Evolutionary conservation across 2,329 filamentous ascomycete species (phyloP).

Genomic region (Aspergillus japonicus): DNA sequence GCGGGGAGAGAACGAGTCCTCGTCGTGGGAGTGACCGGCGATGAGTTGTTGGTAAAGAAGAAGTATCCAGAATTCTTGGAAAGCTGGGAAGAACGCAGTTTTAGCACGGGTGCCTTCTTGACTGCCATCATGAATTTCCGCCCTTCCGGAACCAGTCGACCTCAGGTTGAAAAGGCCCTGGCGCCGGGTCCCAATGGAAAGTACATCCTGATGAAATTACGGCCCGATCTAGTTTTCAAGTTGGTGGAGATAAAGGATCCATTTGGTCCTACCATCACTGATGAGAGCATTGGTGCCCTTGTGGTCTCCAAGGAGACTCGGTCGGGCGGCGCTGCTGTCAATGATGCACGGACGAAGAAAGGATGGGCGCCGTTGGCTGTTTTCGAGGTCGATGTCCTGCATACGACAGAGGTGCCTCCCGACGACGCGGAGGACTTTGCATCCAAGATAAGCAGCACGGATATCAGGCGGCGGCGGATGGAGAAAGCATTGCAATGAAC

Average conservation of each 20-base stretch:
- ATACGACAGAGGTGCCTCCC: conserved; percentile 59
- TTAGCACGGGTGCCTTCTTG: conserved; percentile 70
- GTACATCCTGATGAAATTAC: conserved; percentile 49
- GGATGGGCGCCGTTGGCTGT: conserved; percentile 75
- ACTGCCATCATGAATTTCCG: conserved; percentile 59
- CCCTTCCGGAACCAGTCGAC: conserved; percentile 42
- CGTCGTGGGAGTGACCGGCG: conserved; percentile 84
- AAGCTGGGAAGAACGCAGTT: conserved; percentile 72
- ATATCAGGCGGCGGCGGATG: conserved; percentile 62
- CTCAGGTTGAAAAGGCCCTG: conserved; percentile 32
- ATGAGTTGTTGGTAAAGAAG: conserved; percentile 82
- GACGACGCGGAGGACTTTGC: conserved; percentile 62
- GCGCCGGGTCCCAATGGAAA: conserved; percentile 41
- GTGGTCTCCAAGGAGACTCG: conserved; percentile 88
- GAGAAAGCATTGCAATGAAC: conserved; percentile 33
- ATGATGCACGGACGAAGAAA: conserved; percentile 72
- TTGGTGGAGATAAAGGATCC: conserved; percentile 84
- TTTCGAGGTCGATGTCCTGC: conserved; percentile 87
- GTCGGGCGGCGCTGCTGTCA: conserved; percentile 78
- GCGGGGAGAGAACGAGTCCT: conserved; percentile 54
- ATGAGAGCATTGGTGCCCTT: conserved; percentile 73
- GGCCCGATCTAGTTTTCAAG: conserved; percentile 65
- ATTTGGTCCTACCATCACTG: conserved; percentile 86
- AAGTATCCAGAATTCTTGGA: conserved; percentile 80
- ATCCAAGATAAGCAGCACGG: conserved; percentile 87